These are phyloP conservation scores for Solanum sejunctum DNA, from an alignment of 257 asterid genomes.

Conservation along the genomic window DNA sequence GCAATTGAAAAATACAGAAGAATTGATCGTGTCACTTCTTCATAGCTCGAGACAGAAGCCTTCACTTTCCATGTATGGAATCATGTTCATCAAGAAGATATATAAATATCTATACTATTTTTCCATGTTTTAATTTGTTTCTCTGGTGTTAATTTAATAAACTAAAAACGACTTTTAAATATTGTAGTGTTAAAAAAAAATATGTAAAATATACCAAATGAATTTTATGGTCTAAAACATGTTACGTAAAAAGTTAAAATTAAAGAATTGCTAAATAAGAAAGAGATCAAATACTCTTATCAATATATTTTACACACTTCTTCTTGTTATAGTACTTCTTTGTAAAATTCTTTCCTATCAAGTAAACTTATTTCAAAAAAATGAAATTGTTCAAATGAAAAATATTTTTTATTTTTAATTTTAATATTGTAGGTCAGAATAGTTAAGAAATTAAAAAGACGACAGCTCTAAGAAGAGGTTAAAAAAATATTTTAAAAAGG, in stretches of 20 bases:
- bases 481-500: neutral
- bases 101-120: neutral
- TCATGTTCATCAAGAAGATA: neutral
- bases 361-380: neutral
- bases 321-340: neutral
- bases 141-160: neutral
- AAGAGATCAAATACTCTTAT: neutral
- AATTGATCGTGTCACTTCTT: neutral
- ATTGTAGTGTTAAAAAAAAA: too few relatives aligned
- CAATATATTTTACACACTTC: neutral
- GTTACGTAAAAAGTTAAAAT: too few relatives aligned
- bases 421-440: too few relatives aligned
- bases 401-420: too few relatives aligned
- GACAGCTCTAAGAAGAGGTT: too few relatives aligned
- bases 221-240: too few relatives aligned
- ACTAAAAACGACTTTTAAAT: too few relatives aligned
- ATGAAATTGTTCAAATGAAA: neutral
- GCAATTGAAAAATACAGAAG: neutral
- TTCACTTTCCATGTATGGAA: neutral
- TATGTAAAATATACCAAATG: too few relatives aligned
- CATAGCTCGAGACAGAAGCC: neutral
- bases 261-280: too few relatives aligned
- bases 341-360: neutral
- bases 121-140: neutral
- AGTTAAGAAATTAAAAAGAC: too few relatives aligned